phyloP scores from a whole-genome alignment of 1,284 basidiomycete genomes.

The Sporisorium exsertum region DNA sequence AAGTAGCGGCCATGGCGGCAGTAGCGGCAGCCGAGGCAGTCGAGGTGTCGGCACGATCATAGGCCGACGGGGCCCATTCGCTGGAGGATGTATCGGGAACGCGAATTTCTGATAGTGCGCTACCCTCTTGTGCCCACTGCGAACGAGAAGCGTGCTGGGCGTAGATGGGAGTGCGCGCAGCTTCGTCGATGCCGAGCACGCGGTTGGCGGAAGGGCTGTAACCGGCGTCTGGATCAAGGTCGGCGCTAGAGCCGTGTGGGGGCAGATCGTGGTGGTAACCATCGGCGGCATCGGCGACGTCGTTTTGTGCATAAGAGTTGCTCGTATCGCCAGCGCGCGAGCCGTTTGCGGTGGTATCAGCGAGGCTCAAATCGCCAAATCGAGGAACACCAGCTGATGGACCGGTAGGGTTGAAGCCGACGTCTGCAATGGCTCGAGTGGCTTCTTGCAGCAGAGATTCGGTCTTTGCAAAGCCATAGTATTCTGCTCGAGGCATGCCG shows the following conservation, averaged over 20 bases:
- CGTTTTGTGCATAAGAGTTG: conserved; percentile 24
- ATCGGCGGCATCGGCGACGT: conserved; percentile 11
- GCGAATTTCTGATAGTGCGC: conserved; percentile 1
- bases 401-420: conserved; percentile 53
- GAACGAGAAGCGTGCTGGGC: conserved; percentile 45
- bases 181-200: conserved; percentile 25
- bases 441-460: conserved; percentile 60
- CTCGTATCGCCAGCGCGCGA: conserved; percentile 21
- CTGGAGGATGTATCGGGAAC: conserved; percentile 27
- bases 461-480: conserved; percentile 71
- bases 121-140: conserved; percentile 35
- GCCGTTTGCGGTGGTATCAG: conserved; percentile 29
- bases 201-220: conserved; percentile 29
- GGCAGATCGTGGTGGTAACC: conserved; percentile 18
- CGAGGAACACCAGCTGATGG: conserved; percentile 42
- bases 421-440: conserved; percentile 56
- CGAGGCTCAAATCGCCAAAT: conserved; percentile 34
- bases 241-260: conserved; percentile 13
- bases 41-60: conserved; percentile 22
- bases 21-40: conserved; percentile 43
- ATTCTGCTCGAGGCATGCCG: conserved; percentile 80
- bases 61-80: conserved; percentile 42
- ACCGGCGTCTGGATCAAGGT: conserved; percentile 24
- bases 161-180: conserved; percentile 47
- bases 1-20: conserved; percentile 46